These are phyloP conservation scores for Nigrospora sphaerica DNA, from an alignment of 2,329 filamentous ascomycete genomes.

Conservation along the genomic window DNA sequence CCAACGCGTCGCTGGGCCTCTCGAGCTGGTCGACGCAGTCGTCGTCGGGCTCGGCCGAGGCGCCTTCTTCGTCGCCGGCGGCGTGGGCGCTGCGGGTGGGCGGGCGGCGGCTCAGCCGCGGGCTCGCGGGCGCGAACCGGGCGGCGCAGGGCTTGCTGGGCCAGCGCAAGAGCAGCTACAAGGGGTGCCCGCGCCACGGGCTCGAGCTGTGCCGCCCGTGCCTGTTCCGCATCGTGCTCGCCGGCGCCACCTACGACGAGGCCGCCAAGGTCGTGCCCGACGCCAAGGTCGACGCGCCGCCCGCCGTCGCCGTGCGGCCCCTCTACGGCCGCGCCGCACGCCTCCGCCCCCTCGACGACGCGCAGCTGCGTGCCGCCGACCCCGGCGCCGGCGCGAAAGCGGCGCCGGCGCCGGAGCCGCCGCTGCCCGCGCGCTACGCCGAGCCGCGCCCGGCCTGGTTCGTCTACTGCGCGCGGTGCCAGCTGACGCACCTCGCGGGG, in stretches of 20 bases:
- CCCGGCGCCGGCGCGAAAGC: too few species aligned
- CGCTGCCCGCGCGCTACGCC: neutral
- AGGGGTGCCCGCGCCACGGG: neutral
- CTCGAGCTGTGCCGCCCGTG: neutral
- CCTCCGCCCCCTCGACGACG: neutral
- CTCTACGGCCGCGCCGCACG: neutral
- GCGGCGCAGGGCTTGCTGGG: too few species aligned
- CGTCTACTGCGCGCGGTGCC: neutral
- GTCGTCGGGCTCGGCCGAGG: too few species aligned
- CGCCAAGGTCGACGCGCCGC: neutral
- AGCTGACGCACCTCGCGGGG: neutral
- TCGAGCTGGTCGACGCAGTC: too few species aligned
- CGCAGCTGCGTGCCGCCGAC: neutral
- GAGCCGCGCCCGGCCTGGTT: neutral
- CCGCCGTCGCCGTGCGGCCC: neutral
- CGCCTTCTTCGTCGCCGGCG: too few species aligned
- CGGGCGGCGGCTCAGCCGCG: too few species aligned
- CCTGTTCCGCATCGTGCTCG: neutral
- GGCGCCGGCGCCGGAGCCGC: too few species aligned
- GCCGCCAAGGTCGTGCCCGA: neutral
- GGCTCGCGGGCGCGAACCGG: too few species aligned
- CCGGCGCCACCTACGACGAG: neutral
- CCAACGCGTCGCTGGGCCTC: too few species aligned
- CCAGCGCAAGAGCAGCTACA: too few species aligned
- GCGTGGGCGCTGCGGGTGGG: too few species aligned